phyloP scores from a whole-genome alignment of 2,329 filamentous ascomycete species.

The Onygenales sp. region DNA sequence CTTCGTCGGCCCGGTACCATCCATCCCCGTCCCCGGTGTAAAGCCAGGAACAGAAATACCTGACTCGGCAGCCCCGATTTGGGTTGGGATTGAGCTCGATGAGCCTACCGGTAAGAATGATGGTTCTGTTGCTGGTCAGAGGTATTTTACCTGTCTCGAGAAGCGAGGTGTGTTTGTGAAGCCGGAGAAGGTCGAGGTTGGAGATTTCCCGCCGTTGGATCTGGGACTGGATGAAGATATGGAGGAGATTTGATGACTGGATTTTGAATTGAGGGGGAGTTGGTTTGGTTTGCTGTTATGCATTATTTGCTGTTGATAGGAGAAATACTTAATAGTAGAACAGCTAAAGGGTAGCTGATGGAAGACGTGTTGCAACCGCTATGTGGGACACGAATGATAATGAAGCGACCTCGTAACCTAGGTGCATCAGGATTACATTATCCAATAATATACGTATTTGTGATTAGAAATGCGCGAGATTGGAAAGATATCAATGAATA shows the following conservation, averaged over 20 bases:
- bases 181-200: conserved; percentile 53
- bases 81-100: conserved; percentile 53
- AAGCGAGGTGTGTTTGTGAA: conserved; percentile 53
- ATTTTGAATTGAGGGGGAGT: neutral
- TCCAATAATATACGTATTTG: too few species aligned
- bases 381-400: too few species aligned
- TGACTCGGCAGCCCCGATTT: conserved; percentile 26
- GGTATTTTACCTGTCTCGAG: conserved; percentile 47
- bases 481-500: too few species aligned
- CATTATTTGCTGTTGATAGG: too few species aligned
- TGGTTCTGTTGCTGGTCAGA: conserved; percentile 40
- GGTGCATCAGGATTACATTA: too few species aligned
- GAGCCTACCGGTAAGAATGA: conserved; percentile 59
- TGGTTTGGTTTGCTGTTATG: too few species aligned
- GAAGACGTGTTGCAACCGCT: too few species aligned
- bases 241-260: conserved; percentile 41
- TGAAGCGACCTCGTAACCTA: too few species aligned
- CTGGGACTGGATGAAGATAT: conserved; percentile 44
- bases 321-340: too few species aligned
- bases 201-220: conserved; percentile 46
- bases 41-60: conserved; percentile 10
- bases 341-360: too few species aligned
- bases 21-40: conserved; percentile 26
- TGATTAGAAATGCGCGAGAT: too few species aligned
- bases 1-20: conserved; percentile 32